These are phyloP conservation scores for Linnemannia hyalina DNA, from an alignment of 192 early-diverging fungal genomes.

Conservation along the genomic window DNA sequence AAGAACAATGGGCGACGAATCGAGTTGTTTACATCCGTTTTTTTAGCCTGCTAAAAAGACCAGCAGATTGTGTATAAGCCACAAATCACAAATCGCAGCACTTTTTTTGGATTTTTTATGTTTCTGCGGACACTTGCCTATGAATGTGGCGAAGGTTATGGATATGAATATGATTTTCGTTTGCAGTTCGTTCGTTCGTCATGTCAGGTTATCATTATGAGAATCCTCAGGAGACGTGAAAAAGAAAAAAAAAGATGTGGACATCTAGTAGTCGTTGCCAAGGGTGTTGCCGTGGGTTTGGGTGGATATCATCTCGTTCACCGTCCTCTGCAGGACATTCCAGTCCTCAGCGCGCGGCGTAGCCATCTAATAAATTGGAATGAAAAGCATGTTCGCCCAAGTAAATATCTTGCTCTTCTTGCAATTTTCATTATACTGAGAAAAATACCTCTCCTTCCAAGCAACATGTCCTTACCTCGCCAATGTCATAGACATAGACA, in stretches of 20 bases:
- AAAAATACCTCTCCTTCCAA: neutral
- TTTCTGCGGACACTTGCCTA: neutral
- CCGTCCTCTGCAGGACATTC: slow-evolving; percentile 64
- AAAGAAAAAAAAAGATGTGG: neutral
- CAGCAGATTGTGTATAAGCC: neutral
- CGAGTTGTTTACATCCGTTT: neutral
- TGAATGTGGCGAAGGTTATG: neutral
- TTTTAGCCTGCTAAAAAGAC: neutral
- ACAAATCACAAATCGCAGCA: neutral
- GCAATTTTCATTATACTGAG: neutral
- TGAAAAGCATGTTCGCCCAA: neutral
- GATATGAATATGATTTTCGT: neutral
- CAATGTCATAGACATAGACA: slow-evolving; percentile 93
- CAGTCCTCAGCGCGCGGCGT: slow-evolving; percentile 66
- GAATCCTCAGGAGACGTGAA: neutral
- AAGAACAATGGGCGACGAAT: neutral
- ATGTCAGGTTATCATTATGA: neutral
- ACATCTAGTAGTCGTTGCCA: slow-evolving; percentile 26
- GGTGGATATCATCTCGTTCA: slow-evolving; percentile 66
- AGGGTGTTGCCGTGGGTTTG: slow-evolving; percentile 47
- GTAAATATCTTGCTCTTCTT: neutral
- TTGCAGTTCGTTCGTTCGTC: slow-evolving; percentile 8
- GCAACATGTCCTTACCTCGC: slow-evolving; percentile 72
- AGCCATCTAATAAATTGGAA: slow-evolving; percentile 52
- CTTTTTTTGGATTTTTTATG: neutral